Evolutionary conservation across 2,329 filamentous ascomycete genomes (phyloP), one percentile per base, ranked within the genome.

Genomic region (Biscogniauxia mediterranea): DNA sequence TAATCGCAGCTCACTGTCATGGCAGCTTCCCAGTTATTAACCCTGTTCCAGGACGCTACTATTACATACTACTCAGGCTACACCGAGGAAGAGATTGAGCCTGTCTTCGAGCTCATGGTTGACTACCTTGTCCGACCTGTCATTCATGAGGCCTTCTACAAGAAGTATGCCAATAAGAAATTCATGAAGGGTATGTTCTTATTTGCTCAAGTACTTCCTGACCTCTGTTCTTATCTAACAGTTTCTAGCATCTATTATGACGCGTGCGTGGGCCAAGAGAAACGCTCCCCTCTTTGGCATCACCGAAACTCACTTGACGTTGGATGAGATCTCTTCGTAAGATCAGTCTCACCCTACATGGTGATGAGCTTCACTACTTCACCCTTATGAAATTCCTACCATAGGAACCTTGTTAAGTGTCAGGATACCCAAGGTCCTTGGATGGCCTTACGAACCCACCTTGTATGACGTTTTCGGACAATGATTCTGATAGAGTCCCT

Each of bases 91-190:
- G 92, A 99, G 78, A 93, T 99, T 69, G 86, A 94, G 75, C 94
- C 94, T 11, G 91, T 98, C 50, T 92, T 97, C 73, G 85, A 90
- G 70, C 84, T 98, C 63, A 97, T 99, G 93, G 88, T 99, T 64
- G 93, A 99, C 77, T 99, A 99, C 75, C 89, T 99, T 49, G 90
- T 91, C 61, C 88, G 91, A 13, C 95, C 94, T 25, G 91, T 97
- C 58, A 86, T 89, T 52, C 95, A 99, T 73, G 94, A 98, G 76
- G 96, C 95, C 46, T 97, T 99, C 83, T 98, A 97, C 85, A 97
- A 96, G 86, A 99, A 99, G 79, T 99, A 99, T 76, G 95, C 95
- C 60, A 96, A 92, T 86, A 99, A 98, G 84, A 97, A 97, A 80
- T 99, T 98, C 80, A 81, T 98, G 71, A 99, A 99, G 82, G 93